A percentile compares a stretch with the other conserved stretches of the same genome.
Conservation (phyloP, 2,329 filamentous ascomycete species). For the Celoporthe dispersa region DNA sequence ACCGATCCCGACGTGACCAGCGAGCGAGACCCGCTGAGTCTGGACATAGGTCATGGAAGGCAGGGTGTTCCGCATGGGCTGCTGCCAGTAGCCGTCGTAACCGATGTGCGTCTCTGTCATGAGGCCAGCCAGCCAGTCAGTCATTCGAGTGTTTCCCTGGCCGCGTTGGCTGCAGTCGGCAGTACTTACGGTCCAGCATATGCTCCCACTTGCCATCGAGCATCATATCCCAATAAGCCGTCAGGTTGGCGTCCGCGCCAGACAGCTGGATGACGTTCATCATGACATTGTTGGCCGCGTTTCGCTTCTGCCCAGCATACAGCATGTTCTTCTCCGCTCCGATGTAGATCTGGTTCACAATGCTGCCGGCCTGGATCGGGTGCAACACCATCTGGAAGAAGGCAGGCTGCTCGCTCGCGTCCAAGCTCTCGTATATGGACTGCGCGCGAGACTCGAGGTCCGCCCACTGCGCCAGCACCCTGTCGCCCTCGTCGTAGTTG, state of each 20-base stretch:
- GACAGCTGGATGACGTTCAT: slow-evolving; percentile 57
- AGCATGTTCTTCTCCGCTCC: slow-evolving; percentile 55
- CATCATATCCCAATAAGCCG: slow-evolving; percentile 59
- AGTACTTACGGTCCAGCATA: slow-evolving; percentile 60
- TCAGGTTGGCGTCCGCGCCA: slow-evolving; percentile 60
- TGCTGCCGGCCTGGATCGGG: slow-evolving; percentile 61
- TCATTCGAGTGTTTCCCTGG: neutral
- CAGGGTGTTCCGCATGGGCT: slow-evolving; percentile 72
- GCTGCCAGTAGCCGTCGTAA: slow-evolving; percentile 65
- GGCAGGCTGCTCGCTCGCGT: slow-evolving; percentile 54
- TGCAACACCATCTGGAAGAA: slow-evolving; percentile 69
- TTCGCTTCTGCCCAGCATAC: slow-evolving; percentile 58
- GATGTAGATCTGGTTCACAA: slow-evolving; percentile 59
- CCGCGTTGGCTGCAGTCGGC: neutral
- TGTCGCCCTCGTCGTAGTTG: slow-evolving; percentile 68
- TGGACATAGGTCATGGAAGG: slow-evolving; percentile 66
- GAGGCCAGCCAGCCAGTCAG: slow-evolving; percentile 1
- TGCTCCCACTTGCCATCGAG: slow-evolving; percentile 66
- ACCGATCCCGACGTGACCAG: slow-evolving; percentile 66
- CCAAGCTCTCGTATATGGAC: slow-evolving; percentile 58
- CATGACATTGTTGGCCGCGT: slow-evolving; percentile 59
- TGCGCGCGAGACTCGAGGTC: slow-evolving; percentile 58
- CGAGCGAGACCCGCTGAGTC: slow-evolving; percentile 58
- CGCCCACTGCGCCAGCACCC: slow-evolving; percentile 59
- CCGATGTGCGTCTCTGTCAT: slow-evolving; percentile 55